Evolutionary conservation across 208 protist species (phyloP).

Genomic region (Wallacemonas sp.): DNA sequence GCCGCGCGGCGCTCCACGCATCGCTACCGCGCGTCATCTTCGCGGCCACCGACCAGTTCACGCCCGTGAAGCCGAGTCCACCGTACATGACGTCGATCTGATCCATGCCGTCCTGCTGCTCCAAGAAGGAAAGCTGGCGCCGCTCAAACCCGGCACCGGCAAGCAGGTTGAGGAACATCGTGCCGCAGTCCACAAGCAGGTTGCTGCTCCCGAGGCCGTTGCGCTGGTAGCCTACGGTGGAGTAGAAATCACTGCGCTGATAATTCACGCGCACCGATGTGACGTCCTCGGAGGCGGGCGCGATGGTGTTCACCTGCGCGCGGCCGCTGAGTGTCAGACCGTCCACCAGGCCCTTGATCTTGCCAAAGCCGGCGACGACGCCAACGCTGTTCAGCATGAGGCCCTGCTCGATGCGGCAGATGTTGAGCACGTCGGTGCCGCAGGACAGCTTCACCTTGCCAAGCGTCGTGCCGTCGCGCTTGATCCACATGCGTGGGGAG

Average conservation of each 20-base stretch:
- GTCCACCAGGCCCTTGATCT: constrained; percentile 65
- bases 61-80: constrained; percentile 73
- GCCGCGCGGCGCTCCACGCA: constrained; percentile 64
- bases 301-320: constrained; percentile 75
- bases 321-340: constrained; percentile 63
- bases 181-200: constrained; percentile 80
- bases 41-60: constrained; percentile 79
- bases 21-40: constrained; percentile 78
- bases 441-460: constrained; percentile 84
- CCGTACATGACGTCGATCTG: constrained; percentile 83
- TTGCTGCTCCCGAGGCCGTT: constrained; percentile 89
- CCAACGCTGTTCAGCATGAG: constrained; percentile 66
- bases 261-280: constrained; percentile 59
- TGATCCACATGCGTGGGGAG: constrained; percentile 73
- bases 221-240: constrained; percentile 62
- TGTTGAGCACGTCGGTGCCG: constrained; percentile 51
- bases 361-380: constrained; percentile 41
- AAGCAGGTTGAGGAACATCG: constrained; percentile 82
- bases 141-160: constrained; percentile 82
- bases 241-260: constrained; percentile 79
- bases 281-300: constrained; percentile 82
- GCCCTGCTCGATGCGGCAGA: constrained; percentile 74
- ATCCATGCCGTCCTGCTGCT: constrained; percentile 65
- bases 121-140: constrained; percentile 77
- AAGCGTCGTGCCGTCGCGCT: constrained; percentile 49